Evolutionary conservation across 305 asterid genomes (phyloP), one percentile per base, ranked within the genome.

Genomic region (Fraxinus platypoda): DNA sequence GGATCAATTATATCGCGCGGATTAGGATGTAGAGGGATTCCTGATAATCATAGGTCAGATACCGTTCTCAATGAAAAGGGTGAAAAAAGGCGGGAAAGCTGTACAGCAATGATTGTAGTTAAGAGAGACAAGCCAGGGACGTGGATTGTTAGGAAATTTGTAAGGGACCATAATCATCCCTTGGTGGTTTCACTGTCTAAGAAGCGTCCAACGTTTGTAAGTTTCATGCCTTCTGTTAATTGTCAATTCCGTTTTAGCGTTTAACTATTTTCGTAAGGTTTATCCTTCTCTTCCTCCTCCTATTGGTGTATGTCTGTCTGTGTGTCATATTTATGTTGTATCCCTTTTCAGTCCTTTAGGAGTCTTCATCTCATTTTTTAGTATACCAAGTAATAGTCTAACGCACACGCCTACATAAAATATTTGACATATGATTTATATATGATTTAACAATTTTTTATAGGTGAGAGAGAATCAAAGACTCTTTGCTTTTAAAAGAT

Each of bases 131-230:
- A 80, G 15, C 86, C 86, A 71, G 92, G 90, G 68, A 90, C 82
- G 62, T 92, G 97, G 97, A 84, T 92, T 80, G 93, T 93, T 76
- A 88, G 89, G 81, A 93, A 91, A 87, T 92, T 90, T 86, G 92
- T 89, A 85, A 88, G 88, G 82, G 95, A 92, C 86, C 97, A 92
- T 84, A 92, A 90, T 89, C 97, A 93, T 87, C 88, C 95, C 62
- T 79, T 93, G 87, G 88, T 80, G 78, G 90, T 76, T 77, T 86
- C 91, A 30, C 81, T 84, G 85, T 90, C 92, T 35, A 90, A 84
- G 86, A 85, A 85, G 72, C 90, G 91, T 28, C 87, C 84, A 75
- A 76, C 92, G 62, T 87, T 87, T 37, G 95, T 93, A 89, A 90
- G 85, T 85, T 83, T 62, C 71, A 3, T 74, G 41, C 57, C 64